Percentiles rank a stretch among this genome's conserved stretches.
Evolutionary conservation across 345 rosid species (phyloP).

Genomic region (Trapa incisa): DNA sequence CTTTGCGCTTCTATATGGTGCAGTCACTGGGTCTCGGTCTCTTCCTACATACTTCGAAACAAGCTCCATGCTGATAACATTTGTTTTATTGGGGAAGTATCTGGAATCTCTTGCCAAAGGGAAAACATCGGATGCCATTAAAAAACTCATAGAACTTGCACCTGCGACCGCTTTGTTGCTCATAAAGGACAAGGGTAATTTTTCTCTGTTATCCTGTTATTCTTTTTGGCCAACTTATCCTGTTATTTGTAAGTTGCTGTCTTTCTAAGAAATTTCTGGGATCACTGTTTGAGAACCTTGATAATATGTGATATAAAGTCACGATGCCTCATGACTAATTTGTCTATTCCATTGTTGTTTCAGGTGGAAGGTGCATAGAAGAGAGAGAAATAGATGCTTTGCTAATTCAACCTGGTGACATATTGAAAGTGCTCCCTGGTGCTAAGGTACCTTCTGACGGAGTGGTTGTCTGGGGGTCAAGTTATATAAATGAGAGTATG

Average conservation of each 20-base stretch:
- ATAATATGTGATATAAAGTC: background rate
- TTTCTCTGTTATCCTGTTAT: background rate
- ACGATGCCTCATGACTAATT: background rate
- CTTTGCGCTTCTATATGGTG: slow-evolving; percentile 86
- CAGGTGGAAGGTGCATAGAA: slow-evolving; percentile 53
- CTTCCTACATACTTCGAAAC: slow-evolving; percentile 97
- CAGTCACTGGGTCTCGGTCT: slow-evolving; percentile 85
- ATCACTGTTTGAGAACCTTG: background rate
- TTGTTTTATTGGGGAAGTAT: slow-evolving; percentile 91
- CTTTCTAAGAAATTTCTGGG: background rate
- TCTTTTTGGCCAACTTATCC: no score
- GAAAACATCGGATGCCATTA: slow-evolving; percentile 96
- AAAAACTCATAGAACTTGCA: slow-evolving; percentile 89
- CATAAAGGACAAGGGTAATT: slow-evolving; percentile 65
- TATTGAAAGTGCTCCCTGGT: slow-evolving; percentile 89
- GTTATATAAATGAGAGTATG: slow-evolving; percentile 94
- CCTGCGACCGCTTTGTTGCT: slow-evolving; percentile 88
- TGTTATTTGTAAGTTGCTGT: background rate
- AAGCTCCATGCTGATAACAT: slow-evolving; percentile 95
- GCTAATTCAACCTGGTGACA: slow-evolving; percentile 87
- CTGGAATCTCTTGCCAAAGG: slow-evolving; percentile 97
- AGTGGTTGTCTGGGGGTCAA: slow-evolving; percentile 83
- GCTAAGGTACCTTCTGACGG: slow-evolving; percentile 96
- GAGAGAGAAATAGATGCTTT: slow-evolving; percentile 93
- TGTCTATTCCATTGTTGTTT: slow-evolving; percentile 1